phyloP scores from a whole-genome alignment of 2,329 filamentous ascomycete genomes.

The Aspergillus japonicus region DNA sequence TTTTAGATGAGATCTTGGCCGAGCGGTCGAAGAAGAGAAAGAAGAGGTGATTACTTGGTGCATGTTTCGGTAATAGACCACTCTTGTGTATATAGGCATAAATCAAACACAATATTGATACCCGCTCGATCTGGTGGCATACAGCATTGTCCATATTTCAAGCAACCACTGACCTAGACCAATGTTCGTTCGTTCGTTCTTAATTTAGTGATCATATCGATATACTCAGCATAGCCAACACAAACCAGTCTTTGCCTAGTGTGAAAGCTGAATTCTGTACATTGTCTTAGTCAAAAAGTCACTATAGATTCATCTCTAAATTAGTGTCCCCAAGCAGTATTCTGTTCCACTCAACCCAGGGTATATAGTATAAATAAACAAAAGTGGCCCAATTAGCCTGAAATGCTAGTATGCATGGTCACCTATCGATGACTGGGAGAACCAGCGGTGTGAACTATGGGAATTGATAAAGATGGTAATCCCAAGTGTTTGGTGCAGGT shows the following conservation, averaged over 20 bases:
- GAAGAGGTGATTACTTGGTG: constrained; percentile 32
- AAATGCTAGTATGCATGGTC: constrained; percentile 4
- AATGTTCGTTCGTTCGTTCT: too few relatives aligned
- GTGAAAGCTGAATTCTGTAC: background rate
- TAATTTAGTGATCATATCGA: background rate
- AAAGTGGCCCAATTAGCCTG: background rate
- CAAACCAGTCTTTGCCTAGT: background rate
- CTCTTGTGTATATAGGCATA: background rate
- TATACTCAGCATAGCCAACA: background rate
- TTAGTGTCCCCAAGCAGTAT: constrained; percentile 6
- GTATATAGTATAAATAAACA: constrained; percentile 11
- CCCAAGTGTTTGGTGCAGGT: background rate
- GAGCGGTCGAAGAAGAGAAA: constrained; percentile 52
- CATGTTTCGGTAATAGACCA: background rate
- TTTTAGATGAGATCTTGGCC: constrained; percentile 55
- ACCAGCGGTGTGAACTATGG: background rate
- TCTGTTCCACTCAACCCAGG: constrained; percentile 7
- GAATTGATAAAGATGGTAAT: background rate
- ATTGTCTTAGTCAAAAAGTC: background rate
- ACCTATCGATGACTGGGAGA: background rate
- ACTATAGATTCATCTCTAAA: constrained; percentile 4
- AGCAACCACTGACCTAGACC: background rate
- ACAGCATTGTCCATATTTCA: background rate
- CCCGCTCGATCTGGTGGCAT: background rate
- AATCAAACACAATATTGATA: constrained; percentile 10